Conservation (phyloP, 805 yeast genomes). For the Spathaspora girioi region DNA sequence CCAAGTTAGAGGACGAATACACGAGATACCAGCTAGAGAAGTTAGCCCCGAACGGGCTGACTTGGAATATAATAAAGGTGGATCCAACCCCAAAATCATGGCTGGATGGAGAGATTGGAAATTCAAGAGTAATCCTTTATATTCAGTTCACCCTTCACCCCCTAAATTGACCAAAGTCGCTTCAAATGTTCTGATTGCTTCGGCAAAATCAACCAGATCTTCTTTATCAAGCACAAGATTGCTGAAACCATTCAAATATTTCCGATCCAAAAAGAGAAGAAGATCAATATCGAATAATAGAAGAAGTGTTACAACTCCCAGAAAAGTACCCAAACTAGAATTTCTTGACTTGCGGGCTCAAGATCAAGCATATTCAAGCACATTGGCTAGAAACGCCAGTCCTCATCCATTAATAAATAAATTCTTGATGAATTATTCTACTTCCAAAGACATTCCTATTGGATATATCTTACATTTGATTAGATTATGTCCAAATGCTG, state of each 20-base stretch:
- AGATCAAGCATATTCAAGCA: background rate
- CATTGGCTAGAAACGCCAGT: slow-evolving; percentile 4
- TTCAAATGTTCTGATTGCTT: slow-evolving; percentile 13
- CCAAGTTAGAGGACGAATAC: slow-evolving; percentile 3
- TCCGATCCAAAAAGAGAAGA: slow-evolving; percentile 16
- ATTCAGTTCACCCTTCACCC: slow-evolving; percentile 28
- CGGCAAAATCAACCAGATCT: slow-evolving; percentile 14
- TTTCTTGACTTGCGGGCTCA: slow-evolving; percentile 5
- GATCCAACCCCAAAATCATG: slow-evolving; percentile 28
- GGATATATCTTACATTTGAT: slow-evolving; percentile 72
- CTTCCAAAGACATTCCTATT: slow-evolving; percentile 72
- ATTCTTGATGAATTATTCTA: slow-evolving; percentile 58
- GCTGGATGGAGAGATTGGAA: slow-evolving; percentile 97
- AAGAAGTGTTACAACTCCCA: background rate
- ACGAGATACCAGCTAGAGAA: slow-evolving; percentile 9
- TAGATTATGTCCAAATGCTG: slow-evolving; percentile 62
- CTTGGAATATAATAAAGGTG: slow-evolving; percentile 2
- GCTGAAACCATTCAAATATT: slow-evolving; percentile 17
- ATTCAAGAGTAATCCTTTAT: slow-evolving; percentile 66
- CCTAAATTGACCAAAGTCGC: slow-evolving; percentile 13
- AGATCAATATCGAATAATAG: slow-evolving; percentile 4
- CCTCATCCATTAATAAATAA: slow-evolving; percentile 61
- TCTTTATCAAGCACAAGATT: slow-evolving; percentile 15
- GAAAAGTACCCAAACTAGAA: slow-evolving; percentile 7
- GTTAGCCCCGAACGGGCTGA: slow-evolving; percentile 1